Base-by-base conservation (phyloP, 352 stramenopile genomes). In the Pythium dissimile region DNA sequence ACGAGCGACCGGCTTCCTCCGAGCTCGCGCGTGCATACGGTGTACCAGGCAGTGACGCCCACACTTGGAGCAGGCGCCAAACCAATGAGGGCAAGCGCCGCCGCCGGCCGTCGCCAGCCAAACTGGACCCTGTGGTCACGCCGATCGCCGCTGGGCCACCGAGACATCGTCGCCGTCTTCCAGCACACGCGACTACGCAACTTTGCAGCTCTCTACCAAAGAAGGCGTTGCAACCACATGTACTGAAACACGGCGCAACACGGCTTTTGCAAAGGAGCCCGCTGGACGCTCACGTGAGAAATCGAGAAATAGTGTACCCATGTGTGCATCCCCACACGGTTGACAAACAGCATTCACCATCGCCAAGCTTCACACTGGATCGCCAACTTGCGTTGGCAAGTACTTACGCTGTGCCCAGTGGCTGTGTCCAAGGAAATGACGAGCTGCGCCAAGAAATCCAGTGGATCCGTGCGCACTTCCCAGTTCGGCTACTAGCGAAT, bases 391-490 rank as follows among this genome's bases (percentile, higher is more conserved):
- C n/a, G n/a, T n/a, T n/a, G n/a, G n/a, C n/a, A n/a, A n/a, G n/a
- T n/a, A n/a, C n/a, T n/a, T n/a, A n/a, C n/a, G n/a, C n/a, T n/a
- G n/a, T n/a, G n/a, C 31, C 31, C 31, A 37, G 31, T 37, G 12
- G 13, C 34, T n/a, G 12, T 16, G 5, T n/a, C 34, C 34, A 35
- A 10, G 30, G 31, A 16, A 18, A 28, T 6, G 27, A 20, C n/a
- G 50, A 68, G n/a, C 54, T 88, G 12, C 49, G 62, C 12, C 37
- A 30, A 24, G 72, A 89, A 54, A 70, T 89, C 28, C 59, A 79
- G 59, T 87, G 79, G 76, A 89, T 89, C 54, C 75, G 84, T 24
- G 39, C 63, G 2, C 75, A 89, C 41, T 73, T 87, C 10, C 79
- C 79, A 0, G 67, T 89, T 32, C 49, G 80, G 13, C 72, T 72